Percentiles rank a stretch among this genome's conserved stretches.
phyloP scores from a whole-genome alignment of 2,329 filamentous ascomycete species.

The Amylocarpus encephaloides region DNA sequence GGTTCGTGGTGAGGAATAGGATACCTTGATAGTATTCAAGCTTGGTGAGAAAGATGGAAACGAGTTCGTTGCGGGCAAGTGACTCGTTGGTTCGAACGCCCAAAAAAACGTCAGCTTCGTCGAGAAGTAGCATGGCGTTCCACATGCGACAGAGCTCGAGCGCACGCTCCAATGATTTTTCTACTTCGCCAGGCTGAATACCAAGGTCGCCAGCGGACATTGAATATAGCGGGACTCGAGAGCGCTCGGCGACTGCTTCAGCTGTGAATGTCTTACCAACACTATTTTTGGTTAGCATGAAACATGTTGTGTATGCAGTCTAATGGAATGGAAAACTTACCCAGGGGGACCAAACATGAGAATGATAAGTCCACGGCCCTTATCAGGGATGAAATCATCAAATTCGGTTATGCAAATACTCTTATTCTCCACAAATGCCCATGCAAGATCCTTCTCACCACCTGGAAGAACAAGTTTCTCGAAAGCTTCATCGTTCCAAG shows the following conservation, averaged over 20 bases:
- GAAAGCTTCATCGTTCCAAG: conserved; percentile 6
- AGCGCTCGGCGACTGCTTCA: conserved; percentile 5
- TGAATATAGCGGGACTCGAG: conserved; percentile 1
- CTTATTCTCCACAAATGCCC: conserved; percentile 6
- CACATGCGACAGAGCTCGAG: conserved; percentile 3
- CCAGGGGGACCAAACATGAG: not conserved
- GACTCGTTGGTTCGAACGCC: conserved; percentile 6
- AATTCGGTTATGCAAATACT: conserved; percentile 4
- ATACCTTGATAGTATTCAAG: conserved; percentile 21
- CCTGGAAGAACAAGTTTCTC: conserved; percentile 5
- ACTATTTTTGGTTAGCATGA: conserved; percentile 6
- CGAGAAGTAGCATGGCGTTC: conserved; percentile 11
- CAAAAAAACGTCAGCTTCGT: conserved; percentile 28
- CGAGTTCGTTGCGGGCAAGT: conserved; percentile 38
- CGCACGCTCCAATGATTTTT: conserved; percentile 1
- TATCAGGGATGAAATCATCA: conserved; percentile 10
- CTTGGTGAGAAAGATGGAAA: conserved; percentile 36
- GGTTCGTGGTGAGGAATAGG: conserved; percentile 24
- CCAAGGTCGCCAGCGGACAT: conserved; percentile 5
- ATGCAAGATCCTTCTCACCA: conserved; percentile 8
- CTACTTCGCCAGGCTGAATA: conserved; percentile 27
- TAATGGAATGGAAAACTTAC: conserved; percentile 7
- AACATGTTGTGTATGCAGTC: conserved; percentile 4
- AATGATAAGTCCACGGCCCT: conserved; percentile 10
- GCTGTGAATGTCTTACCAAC: conserved; percentile 2